Conservation (phyloP, 176 grass and related monocot species). For the Thinopyrum elongatum region DNA sequence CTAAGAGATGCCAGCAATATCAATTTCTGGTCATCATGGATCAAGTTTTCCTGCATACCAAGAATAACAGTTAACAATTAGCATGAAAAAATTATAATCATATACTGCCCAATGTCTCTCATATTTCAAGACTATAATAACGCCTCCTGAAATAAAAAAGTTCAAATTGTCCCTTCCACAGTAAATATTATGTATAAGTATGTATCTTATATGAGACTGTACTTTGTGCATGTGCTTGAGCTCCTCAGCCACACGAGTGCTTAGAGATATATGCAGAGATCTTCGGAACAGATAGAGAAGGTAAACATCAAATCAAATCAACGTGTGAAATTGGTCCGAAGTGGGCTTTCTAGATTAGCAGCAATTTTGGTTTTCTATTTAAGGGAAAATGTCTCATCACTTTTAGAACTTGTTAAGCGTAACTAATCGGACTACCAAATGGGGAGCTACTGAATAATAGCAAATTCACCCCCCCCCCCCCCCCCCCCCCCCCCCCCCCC, state of each 20-base stretch:
- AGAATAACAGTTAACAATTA: slow-evolving; percentile 10
- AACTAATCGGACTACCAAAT: neutral
- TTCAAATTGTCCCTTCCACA: neutral
- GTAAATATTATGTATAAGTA: neutral
- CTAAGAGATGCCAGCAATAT: slow-evolving; percentile 94
- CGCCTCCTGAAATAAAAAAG: slow-evolving; percentile 1
- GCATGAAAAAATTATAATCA: neutral
- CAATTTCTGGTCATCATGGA: slow-evolving; percentile 95
- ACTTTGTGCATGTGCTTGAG: neutral
- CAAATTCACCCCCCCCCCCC: neutral
- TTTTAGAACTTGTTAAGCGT: neutral
- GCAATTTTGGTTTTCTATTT: neutral
- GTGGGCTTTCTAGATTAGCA: neutral
- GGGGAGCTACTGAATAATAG: neutral
- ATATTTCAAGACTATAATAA: neutral
- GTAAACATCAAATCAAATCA: neutral
- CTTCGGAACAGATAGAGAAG: neutral
- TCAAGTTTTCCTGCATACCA: slow-evolving; percentile 81
- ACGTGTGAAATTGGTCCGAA: neutral
- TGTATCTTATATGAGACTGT: neutral
- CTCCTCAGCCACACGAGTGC: neutral
- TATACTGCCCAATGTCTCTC: neutral
- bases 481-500: too few species aligned
- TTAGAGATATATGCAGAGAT: neutral
- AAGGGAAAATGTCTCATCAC: neutral